phyloP scores from a whole-genome alignment of 2,329 filamentous ascomycete genomes.

The Exutisphaerella laricina region DNA sequence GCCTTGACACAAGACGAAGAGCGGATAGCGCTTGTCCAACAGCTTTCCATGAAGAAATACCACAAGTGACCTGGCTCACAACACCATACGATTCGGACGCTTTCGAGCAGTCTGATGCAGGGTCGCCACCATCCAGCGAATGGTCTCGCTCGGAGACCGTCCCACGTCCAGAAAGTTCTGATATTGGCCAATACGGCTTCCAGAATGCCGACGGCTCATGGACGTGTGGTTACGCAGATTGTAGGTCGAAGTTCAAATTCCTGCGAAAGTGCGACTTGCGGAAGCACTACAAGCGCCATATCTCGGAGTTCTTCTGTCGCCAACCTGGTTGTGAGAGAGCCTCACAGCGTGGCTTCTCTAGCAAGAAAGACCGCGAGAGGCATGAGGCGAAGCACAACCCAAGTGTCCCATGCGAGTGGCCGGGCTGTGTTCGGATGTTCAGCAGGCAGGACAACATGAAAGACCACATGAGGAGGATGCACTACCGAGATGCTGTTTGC shows the following conservation, averaged over 20 bases:
- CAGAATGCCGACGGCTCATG: background rate
- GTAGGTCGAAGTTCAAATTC: background rate
- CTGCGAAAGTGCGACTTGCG: background rate
- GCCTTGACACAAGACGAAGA: background rate
- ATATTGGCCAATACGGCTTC: background rate
- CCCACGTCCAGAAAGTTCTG: background rate
- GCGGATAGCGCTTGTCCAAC: background rate
- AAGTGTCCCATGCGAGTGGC: background rate
- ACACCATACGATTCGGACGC: no score
- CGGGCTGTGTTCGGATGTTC: background rate
- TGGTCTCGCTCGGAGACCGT: no score
- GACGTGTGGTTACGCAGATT: background rate
- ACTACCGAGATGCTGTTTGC: no score
- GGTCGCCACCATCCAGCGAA: background rate
- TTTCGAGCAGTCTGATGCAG: background rate
- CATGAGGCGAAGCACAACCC: slow-evolving; percentile 3
- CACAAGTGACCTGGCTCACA: no score
- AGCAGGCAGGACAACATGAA: background rate
- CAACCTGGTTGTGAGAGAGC: background rate
- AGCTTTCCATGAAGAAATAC: no score
- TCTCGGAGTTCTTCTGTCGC: background rate
- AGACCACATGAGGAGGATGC: no score
- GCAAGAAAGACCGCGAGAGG: slow-evolving; percentile 3
- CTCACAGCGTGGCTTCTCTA: background rate
- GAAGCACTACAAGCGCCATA: background rate